Conservation (phyloP, 2,329 filamentous ascomycete species). For the Aspergillus aculeatus region DNA sequence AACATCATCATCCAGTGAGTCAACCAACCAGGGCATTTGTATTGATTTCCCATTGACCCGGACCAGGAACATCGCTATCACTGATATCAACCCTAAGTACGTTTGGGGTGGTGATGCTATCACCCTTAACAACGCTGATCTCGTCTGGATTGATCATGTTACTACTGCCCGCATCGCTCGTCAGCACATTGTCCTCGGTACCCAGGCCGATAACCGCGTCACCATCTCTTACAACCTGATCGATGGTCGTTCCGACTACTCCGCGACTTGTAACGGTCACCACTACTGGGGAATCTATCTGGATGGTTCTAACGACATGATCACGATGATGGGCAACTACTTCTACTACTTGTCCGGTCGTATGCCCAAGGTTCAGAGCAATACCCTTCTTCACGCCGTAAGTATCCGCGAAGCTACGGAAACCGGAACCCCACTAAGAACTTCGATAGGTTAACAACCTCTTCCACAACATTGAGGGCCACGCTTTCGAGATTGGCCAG, state of each 20-base stretch:
- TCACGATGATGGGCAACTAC: constrained; percentile 63
- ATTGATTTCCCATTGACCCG: neutral
- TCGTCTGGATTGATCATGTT: constrained; percentile 49
- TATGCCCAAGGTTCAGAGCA: constrained; percentile 56
- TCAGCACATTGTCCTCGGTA: constrained; percentile 61
- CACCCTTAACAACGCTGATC: constrained; percentile 47
- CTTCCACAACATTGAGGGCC: constrained; percentile 55
- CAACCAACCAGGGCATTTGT: neutral
- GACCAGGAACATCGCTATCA: constrained; percentile 53
- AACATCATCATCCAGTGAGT: constrained; percentile 59
- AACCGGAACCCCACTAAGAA: neutral
- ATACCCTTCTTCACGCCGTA: constrained; percentile 57
- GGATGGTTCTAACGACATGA: constrained; percentile 54
- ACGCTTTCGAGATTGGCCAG: constrained; percentile 56
- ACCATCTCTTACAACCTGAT: constrained; percentile 62
- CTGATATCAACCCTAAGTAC: constrained; percentile 57
- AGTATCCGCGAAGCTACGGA: neutral
- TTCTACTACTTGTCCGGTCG: constrained; percentile 60
- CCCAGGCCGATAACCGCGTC: constrained; percentile 53
- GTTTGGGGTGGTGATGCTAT: constrained; percentile 62
- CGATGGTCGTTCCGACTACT: constrained; percentile 55
- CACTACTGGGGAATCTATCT: constrained; percentile 63
- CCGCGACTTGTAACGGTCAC: constrained; percentile 57
- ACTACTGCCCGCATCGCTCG: constrained; percentile 56
- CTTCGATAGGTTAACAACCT: constrained; percentile 53